phyloP scores from a whole-genome alignment of 2,329 filamentous ascomycete species.

The Achaetomium macrosporum region DNA sequence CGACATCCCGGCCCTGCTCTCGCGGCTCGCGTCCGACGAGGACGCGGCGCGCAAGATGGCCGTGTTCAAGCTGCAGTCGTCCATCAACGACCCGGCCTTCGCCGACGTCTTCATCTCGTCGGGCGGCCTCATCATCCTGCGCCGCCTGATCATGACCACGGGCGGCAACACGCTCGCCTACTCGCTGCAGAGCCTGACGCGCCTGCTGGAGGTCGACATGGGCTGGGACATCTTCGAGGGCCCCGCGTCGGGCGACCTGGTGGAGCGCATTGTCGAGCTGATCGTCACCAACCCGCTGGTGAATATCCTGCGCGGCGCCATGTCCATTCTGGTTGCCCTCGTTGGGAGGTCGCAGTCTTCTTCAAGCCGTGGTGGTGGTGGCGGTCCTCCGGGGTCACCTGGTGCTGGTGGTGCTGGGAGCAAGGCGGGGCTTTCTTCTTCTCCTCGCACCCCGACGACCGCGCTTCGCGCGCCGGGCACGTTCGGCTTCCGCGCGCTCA shows the following conservation, averaged over 20 bases:
- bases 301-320: slow-evolving; percentile 92
- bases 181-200: slow-evolving; percentile 79
- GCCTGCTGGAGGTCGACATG: slow-evolving; percentile 91
- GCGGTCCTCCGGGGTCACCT: background rate
- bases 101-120: slow-evolving; percentile 93
- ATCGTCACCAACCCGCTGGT: slow-evolving; percentile 93
- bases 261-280: slow-evolving; percentile 76
- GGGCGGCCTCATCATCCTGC: slow-evolving; percentile 74
- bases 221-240: slow-evolving; percentile 86
- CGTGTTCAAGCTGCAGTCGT: slow-evolving; percentile 93
- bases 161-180: slow-evolving; percentile 95
- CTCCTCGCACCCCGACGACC: background rate
- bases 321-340: slow-evolving; percentile 91
- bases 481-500: slow-evolving; percentile 86
- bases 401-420: slow-evolving; percentile 1
- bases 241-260: slow-evolving; percentile 57
- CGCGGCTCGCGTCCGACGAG: slow-evolving; percentile 62
- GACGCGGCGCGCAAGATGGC: slow-evolving; percentile 97
- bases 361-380: background rate
- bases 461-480: slow-evolving; percentile 45
- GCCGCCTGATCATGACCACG: slow-evolving; percentile 75
- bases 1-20: slow-evolving; percentile 59
- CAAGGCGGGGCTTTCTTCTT: background rate
- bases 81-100: slow-evolving; percentile 93
- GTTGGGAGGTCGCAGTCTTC: slow-evolving; percentile 71